phyloP scores from a whole-genome alignment of 805 yeast genomes.

The Starmera caribaea region DNA sequence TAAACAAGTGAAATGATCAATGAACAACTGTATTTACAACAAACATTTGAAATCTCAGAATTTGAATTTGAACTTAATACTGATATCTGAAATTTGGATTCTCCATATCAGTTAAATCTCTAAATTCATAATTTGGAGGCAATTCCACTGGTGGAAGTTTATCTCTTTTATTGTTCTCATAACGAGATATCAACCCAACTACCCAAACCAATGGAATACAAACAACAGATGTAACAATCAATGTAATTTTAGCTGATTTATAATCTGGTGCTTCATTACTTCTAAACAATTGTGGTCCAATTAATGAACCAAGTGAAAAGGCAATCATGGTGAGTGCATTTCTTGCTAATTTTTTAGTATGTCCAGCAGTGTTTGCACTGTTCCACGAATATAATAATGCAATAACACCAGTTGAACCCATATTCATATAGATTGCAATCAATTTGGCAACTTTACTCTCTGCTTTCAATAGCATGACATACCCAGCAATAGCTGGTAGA shows the following conservation, averaged over 20 bases:
- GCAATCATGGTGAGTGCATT: conserved; percentile 47
- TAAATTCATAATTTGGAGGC: conserved; percentile 32
- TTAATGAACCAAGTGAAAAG: conserved; percentile 48
- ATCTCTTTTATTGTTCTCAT: conserved; percentile 45
- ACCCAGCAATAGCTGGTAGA: conserved; percentile 40
- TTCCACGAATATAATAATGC: conserved; percentile 55
- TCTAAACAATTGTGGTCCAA: conserved; percentile 58
- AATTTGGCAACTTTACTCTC: conserved; percentile 35
- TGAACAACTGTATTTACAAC: neutral
- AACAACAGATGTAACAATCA: conserved; percentile 40
- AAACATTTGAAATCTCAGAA: neutral
- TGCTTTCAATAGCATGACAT: conserved; percentile 32
- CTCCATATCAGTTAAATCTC: conserved; percentile 51
- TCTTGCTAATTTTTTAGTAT: conserved; percentile 45
- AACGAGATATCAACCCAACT: conserved; percentile 32
- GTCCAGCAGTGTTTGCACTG: conserved; percentile 52
- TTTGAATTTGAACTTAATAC: conserved; percentile 3
- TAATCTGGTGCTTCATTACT: conserved; percentile 41
- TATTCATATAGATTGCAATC: conserved; percentile 37
- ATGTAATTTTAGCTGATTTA: conserved; percentile 46
- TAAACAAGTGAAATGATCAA: too few relatives aligned
- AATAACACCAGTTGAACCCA: conserved; percentile 49
- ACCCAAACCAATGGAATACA: conserved; percentile 33
- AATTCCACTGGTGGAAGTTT: conserved; percentile 19
- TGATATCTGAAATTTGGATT: conserved; percentile 48